Conservation (phyloP, 768 basidiomycete genomes). For the Leccinum variicolor region DNA sequence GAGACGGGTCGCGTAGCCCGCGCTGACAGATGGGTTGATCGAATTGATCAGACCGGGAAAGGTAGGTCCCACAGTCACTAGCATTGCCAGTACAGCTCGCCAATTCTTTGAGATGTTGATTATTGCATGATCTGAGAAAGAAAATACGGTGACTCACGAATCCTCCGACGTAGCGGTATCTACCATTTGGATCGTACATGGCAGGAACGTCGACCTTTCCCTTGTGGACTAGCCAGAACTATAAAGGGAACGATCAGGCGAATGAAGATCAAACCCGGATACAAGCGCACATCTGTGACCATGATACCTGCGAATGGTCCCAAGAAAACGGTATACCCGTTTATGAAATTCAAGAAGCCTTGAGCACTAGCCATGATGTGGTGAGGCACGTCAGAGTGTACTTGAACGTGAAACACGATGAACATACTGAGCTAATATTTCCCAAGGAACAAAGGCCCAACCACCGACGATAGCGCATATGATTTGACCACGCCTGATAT, state of each 20-base stretch:
- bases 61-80: conserved; percentile 66
- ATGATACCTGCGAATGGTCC: conserved; percentile 82
- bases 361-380: conserved; percentile 38
- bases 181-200: conserved; percentile 76
- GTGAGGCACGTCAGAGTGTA: neutral
- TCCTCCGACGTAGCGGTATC: conserved; percentile 76
- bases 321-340: conserved; percentile 81
- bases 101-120: conserved; percentile 59
- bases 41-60: conserved; percentile 75
- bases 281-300: conserved; percentile 49
- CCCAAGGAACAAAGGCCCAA: conserved; percentile 84
- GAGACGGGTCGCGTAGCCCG: conserved; percentile 53
- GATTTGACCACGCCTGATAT: conserved; percentile 29
- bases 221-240: conserved; percentile 79
- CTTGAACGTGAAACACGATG: neutral
- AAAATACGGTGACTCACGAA: conserved; percentile 47
- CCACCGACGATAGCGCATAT: conserved; percentile 44
- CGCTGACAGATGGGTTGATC: conserved; percentile 62
- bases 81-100: conserved; percentile 68
- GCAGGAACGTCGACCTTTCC: conserved; percentile 76
- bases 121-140: neutral
- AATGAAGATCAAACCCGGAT: neutral
- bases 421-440: conserved; percentile 56
- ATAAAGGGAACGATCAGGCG: conserved; percentile 4
- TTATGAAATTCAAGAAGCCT: conserved; percentile 77